Evolutionary conservation across 108 stramenopile genomes (phyloP), one percentile per base, ranked within the genome.

Genomic region (Fragilaria crotonensis): DNA sequence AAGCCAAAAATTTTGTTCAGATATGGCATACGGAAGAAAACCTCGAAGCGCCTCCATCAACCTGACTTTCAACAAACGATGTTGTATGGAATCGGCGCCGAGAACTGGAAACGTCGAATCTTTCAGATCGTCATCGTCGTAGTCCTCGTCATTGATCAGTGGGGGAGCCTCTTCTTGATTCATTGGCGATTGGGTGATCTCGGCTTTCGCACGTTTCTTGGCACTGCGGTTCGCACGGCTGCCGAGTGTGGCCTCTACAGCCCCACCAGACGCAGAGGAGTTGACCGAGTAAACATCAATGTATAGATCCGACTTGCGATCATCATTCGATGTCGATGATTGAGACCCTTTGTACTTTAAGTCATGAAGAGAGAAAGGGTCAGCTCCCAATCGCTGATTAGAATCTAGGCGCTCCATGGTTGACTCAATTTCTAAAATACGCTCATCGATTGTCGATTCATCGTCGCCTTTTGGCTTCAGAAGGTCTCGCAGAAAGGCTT

Each of bases 41-140:
- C 68, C 64, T 23, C 71, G 63, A 29, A 80, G 27, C 18, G 75
- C 64, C 28, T 80, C 79, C 79, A 76, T 76, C 14, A 41, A 14
- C 36, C 36, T 7, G 14, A 41, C 36, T 41, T 41, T 41, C 36
- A 41, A 41, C 36, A 41, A 41, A 11, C 36, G 7, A 41, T 41
- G 7, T 14, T 41, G 7, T 41, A 41, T 14, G 14, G 7, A 11
- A 41, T 41, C 36, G 14, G 36, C 36, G 7, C 36, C 36, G 14
- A 41, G 36, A 41, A 41, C 14, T 7, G 36, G 36, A 41, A 41
- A 41, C 14, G 36, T 41, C 14, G 36, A 41, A 14, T 41, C 36
- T 41, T 41, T 41, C 36, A 41, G 36, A 14, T 41, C 36, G 36
- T 41, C 36, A 14, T 41, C 36, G 36, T 41, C 36, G 36, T 14